Conservation (phyloP, 768 basidiomycete genomes). For the Kwoniella pini region DNA sequence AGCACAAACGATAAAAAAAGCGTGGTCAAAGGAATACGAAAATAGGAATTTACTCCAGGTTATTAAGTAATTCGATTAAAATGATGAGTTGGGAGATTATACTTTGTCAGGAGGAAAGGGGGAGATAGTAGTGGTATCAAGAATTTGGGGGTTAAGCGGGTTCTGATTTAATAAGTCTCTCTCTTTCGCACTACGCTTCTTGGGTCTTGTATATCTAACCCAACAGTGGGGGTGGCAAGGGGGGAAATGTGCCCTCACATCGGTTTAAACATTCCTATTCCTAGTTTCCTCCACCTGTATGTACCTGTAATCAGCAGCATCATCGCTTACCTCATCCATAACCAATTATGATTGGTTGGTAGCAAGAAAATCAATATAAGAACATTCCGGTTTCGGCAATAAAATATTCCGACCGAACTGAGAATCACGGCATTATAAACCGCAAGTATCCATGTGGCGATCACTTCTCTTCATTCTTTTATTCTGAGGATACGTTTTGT, state of each 20-base stretch:
- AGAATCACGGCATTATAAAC: background rate
- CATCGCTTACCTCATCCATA: conserved; percentile 1
- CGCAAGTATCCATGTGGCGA: background rate
- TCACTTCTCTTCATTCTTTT: too few species aligned
- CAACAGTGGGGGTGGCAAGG: too few species aligned
- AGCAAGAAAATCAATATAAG: too few species aligned
- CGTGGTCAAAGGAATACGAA: conserved; percentile 1
- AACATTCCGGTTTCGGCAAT: conserved; percentile 6
- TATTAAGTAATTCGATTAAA: background rate
- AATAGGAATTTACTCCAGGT: conserved; percentile 2
- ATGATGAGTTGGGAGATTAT: background rate
- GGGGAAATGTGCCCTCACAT: background rate
- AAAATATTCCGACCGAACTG: background rate
- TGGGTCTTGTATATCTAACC: background rate
- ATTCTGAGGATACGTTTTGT: too few species aligned
- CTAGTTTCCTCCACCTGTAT: background rate
- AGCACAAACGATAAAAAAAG: background rate
- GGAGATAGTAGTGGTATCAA: background rate
- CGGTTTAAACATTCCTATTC: background rate
- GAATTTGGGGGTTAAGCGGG: background rate
- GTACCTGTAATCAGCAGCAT: background rate
- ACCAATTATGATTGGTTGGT: background rate
- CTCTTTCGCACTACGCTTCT: background rate
- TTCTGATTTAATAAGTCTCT: background rate
- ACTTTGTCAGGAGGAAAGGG: background rate